phyloP scores from a whole-genome alignment of 2,329 filamentous ascomycete species.

The Penicillium brasilianum region DNA sequence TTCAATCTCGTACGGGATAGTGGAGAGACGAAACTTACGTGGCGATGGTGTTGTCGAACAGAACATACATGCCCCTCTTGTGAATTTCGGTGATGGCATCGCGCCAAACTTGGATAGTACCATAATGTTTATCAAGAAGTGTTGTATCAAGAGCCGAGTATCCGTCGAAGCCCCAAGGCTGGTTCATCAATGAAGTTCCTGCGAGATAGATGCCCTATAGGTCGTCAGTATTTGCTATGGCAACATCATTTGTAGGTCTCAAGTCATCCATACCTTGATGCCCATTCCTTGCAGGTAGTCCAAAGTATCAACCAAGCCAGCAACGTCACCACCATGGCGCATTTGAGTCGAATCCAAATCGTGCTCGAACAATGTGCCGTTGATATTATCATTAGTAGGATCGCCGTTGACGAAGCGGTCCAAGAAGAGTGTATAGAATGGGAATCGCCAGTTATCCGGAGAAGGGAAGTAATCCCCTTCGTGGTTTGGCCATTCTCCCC shows the following conservation, averaged over 20 bases:
- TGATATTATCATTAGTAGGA: slow-evolving; percentile 66
- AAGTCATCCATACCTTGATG: slow-evolving; percentile 55
- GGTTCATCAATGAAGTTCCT: slow-evolving; percentile 67
- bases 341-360: slow-evolving; percentile 65
- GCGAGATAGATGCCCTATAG: slow-evolving; percentile 63
- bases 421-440: slow-evolving; percentile 68
- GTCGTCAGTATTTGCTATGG: slow-evolving; percentile 12
- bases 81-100: slow-evolving; percentile 64
- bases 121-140: slow-evolving; percentile 66
- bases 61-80: slow-evolving; percentile 65
- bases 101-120: slow-evolving; percentile 63
- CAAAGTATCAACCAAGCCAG: slow-evolving; percentile 62
- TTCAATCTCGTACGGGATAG: too few species aligned
- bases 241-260: not conserved
- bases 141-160: slow-evolving; percentile 67
- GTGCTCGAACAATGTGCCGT: slow-evolving; percentile 65
- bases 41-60: slow-evolving; percentile 69
- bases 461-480: slow-evolving; percentile 54
- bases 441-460: slow-evolving; percentile 67
- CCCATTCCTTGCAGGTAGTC: slow-evolving; percentile 70
- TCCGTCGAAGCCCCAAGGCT: slow-evolving; percentile 66
- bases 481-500: slow-evolving; percentile 59
- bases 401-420: slow-evolving; percentile 69
- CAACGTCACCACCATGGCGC: slow-evolving; percentile 66
- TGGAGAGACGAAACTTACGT: slow-evolving; percentile 52